A percentile compares a stretch with the other conserved stretches of the same genome.
Conservation (phyloP, 2,329 filamentous ascomycete species). For the Penicillium sp. region DNA sequence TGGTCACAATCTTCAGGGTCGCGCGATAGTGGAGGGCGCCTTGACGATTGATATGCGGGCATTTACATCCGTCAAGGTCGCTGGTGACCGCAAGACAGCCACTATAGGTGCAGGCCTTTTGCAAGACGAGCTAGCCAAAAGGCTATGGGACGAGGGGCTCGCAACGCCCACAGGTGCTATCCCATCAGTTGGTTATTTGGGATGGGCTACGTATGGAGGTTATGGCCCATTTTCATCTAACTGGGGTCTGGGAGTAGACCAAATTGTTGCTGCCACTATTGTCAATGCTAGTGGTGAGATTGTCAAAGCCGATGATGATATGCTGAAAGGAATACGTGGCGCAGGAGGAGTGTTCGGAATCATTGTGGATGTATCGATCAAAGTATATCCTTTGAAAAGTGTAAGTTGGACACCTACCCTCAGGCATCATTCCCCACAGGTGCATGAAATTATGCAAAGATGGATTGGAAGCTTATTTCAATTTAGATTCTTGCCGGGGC, state of each 20-base stretch:
- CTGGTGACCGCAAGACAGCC: conserved; percentile 25
- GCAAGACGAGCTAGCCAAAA: conserved; percentile 22
- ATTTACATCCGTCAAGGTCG: conserved; percentile 29
- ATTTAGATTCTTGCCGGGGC: conserved; percentile 22
- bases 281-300: conserved; percentile 36
- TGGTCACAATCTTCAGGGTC: conserved; percentile 35
- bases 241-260: conserved; percentile 36
- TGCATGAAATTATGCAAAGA: too few relatives aligned
- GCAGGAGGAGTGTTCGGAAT: conserved; percentile 39
- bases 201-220: conserved; percentile 38
- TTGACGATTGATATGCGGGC: conserved; percentile 39
- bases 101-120: conserved; percentile 36
- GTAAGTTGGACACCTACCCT: not conserved
- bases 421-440: too few relatives aligned
- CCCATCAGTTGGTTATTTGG: conserved; percentile 32
- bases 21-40: conserved; percentile 26
- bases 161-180: conserved; percentile 22
- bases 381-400: conserved; percentile 27
- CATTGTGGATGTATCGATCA: conserved; percentile 40
- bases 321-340: conserved; percentile 39
- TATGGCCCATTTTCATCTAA: conserved; percentile 31
- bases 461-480: not conserved
- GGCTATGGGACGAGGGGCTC: conserved; percentile 27
- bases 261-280: conserved; percentile 38
- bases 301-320: conserved; percentile 33